These are phyloP conservation scores for Boletus pseudo-olivaceus DNA, from an alignment of 768 basidiomycete genomes.

Conservation along the genomic window DNA sequence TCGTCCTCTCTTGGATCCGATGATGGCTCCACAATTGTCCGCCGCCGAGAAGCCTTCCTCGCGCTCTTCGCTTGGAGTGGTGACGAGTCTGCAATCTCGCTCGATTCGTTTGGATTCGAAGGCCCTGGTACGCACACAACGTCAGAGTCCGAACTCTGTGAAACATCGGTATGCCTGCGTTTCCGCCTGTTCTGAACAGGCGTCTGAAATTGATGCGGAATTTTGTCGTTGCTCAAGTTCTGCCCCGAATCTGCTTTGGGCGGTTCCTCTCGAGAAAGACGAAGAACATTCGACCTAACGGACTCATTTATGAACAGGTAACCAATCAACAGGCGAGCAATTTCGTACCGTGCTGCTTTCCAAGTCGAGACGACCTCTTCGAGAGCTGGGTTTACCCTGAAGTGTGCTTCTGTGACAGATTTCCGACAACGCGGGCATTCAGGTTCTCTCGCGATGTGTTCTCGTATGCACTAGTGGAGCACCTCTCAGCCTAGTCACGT, in stretches of 20 bases:
- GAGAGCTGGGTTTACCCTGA: slow-evolving; percentile 65
- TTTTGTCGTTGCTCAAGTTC: slow-evolving; percentile 4
- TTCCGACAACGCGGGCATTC: slow-evolving; percentile 75
- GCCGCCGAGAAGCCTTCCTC: slow-evolving; percentile 16
- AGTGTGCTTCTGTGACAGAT: slow-evolving; percentile 52
- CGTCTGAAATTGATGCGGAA: slow-evolving; percentile 17
- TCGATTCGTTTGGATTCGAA: slow-evolving; percentile 24
- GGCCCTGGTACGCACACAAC: slow-evolving; percentile 30
- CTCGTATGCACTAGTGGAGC: slow-evolving; percentile 61
- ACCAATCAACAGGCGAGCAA: neutral
- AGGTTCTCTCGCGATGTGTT: slow-evolving; percentile 51
- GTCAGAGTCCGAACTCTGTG: slow-evolving; percentile 25
- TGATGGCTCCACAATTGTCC: slow-evolving; percentile 21
- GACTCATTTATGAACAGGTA: neutral
- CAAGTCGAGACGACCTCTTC: slow-evolving; percentile 72
- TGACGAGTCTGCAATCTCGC: slow-evolving; percentile 21
- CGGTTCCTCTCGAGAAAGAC: slow-evolving; percentile 37
- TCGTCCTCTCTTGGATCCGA: slow-evolving; percentile 34
- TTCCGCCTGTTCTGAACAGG: slow-evolving; percentile 31
- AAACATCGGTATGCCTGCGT: slow-evolving; percentile 29
- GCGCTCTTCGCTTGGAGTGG: slow-evolving; percentile 20
- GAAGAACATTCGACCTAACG: slow-evolving; percentile 42
- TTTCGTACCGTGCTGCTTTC: slow-evolving; percentile 60
- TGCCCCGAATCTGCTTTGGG: slow-evolving; percentile 5
- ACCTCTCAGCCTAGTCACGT: slow-evolving; percentile 3